Conservation (phyloP, 371 early-diverging fungal genomes). For the Circinella umbellata region DNA sequence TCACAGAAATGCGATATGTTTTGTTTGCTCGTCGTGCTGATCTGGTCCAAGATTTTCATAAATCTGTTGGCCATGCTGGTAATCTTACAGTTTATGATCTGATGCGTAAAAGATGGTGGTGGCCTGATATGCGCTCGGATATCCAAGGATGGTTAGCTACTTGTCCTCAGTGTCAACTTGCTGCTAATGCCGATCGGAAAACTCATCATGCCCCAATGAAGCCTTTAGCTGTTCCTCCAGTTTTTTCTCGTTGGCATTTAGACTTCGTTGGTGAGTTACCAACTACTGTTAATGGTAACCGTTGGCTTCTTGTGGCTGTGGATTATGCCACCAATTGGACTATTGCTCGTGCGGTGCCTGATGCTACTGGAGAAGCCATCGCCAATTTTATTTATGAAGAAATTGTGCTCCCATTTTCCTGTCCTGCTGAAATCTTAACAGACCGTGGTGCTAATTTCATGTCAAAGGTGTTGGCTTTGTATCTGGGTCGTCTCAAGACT, state of each 20-base stretch:
- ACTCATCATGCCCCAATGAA: not conserved
- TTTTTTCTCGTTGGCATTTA: constrained; percentile 25
- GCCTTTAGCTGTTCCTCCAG: not conserved
- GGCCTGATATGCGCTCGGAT: constrained; percentile 25
- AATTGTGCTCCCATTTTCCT: constrained; percentile 4
- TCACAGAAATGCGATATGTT: not conserved
- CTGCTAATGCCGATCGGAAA: constrained; percentile 2
- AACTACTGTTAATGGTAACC: constrained; percentile 19
- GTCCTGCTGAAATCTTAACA: not conserved
- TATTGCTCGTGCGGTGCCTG: constrained; percentile 20
- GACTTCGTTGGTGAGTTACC: constrained; percentile 31
- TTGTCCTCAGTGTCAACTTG: constrained; percentile 3
- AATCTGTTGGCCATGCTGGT: constrained; percentile 20
- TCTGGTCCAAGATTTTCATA: constrained; percentile 6
- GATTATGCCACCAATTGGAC: constrained; percentile 48
- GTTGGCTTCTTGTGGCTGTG: constrained; percentile 33
- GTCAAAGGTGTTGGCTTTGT: constrained; percentile 1
- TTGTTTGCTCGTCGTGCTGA: constrained; percentile 10
- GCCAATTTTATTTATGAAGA: constrained; percentile 7
- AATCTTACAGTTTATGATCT: constrained; percentile 7
- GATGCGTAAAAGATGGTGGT: constrained; percentile 25
- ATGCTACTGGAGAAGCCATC: constrained; percentile 12
- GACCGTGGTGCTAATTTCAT: not conserved
- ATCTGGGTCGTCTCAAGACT: not conserved
- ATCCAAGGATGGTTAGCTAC: constrained; percentile 8